Conservation (phyloP, 2,329 filamentous ascomycete genomes). For the Colletotrichum sp. region DNA sequence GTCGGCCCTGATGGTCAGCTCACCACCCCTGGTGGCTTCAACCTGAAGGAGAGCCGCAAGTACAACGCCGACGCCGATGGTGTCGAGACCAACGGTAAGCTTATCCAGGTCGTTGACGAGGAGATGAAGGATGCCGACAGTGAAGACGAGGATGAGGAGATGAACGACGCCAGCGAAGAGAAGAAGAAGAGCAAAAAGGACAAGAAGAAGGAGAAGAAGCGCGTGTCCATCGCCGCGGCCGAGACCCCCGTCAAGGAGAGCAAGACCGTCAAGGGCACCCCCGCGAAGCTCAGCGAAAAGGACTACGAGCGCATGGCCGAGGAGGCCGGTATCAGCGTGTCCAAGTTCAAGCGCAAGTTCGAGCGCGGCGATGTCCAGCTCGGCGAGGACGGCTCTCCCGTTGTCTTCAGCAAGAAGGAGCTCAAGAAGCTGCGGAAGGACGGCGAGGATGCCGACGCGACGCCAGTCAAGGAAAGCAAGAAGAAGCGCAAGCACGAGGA, state of each 20-base stretch:
- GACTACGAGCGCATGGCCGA: slow-evolving; percentile 66
- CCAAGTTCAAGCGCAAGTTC: slow-evolving; percentile 80
- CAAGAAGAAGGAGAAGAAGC: slow-evolving; percentile 35
- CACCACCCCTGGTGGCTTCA: slow-evolving; percentile 76
- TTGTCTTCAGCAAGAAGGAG: slow-evolving; percentile 76
- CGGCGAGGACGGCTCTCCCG: slow-evolving; percentile 66
- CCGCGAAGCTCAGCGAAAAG: slow-evolving; percentile 53
- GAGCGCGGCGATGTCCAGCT: slow-evolving; percentile 77
- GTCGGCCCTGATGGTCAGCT: slow-evolving; percentile 76
- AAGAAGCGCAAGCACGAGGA: slow-evolving; percentile 77
- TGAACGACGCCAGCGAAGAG: slow-evolving; percentile 38
- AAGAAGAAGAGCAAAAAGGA: slow-evolving; percentile 46
- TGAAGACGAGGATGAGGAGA: slow-evolving; percentile 45
- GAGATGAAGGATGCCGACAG: slow-evolving; percentile 38
- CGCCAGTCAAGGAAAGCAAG: slow-evolving; percentile 52
- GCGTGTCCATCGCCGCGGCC: slow-evolving; percentile 24
- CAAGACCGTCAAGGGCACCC: slow-evolving; percentile 20
- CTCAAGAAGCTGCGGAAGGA: slow-evolving; percentile 73
- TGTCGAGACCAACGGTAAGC: slow-evolving; percentile 52
- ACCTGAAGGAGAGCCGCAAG: slow-evolving; percentile 89
- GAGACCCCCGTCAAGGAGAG: slow-evolving; percentile 37
- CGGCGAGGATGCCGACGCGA: slow-evolving; percentile 51
- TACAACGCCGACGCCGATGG: slow-evolving; percentile 97
- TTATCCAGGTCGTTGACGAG: slow-evolving; percentile 53
- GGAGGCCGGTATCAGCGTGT: slow-evolving; percentile 70